Conservation (phyloP, 164 flowering plant species). For the Litsea cubeba region DNA sequence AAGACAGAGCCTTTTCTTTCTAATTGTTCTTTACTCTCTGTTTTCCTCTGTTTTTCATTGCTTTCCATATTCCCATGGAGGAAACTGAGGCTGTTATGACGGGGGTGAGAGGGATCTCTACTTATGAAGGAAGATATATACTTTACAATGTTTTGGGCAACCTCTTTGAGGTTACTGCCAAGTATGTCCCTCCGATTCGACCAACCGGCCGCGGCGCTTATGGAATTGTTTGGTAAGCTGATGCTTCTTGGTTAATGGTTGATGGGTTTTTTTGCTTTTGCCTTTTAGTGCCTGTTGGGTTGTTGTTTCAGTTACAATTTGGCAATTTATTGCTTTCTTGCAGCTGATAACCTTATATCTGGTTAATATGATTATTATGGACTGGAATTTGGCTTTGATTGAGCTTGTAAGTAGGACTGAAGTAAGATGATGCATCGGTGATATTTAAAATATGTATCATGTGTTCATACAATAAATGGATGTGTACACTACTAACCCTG, state of each 20-base stretch:
- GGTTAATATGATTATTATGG: no score
- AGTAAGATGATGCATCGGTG: not conserved
- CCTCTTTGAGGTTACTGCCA: conserved; percentile 55
- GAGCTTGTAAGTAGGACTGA: not conserved
- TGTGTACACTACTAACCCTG: no score
- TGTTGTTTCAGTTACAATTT: not conserved
- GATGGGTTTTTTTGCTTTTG: not conserved
- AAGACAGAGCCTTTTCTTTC: not conserved
- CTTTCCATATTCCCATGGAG: conserved; percentile 14
- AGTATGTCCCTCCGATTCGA: conserved; percentile 59
- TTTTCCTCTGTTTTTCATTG: not conserved
- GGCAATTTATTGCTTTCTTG: no score
- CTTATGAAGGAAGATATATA: conserved; percentile 39
- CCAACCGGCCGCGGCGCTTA: conserved; percentile 77
- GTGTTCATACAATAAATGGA: not conserved
- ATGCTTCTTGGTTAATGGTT: not conserved
- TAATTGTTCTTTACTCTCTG: not conserved
- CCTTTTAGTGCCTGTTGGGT: not conserved
- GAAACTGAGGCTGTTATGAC: conserved; percentile 9
- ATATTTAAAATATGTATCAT: not conserved
- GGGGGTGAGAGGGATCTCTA: conserved; percentile 29
- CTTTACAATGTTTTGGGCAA: conserved; percentile 55
- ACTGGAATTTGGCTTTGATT: no score
- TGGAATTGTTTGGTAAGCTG: conserved; percentile 63
- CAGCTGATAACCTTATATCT: no score